These are phyloP conservation scores for Globisporangium radiosum DNA, from an alignment of 352 stramenopile species.

Conservation along the genomic window DNA sequence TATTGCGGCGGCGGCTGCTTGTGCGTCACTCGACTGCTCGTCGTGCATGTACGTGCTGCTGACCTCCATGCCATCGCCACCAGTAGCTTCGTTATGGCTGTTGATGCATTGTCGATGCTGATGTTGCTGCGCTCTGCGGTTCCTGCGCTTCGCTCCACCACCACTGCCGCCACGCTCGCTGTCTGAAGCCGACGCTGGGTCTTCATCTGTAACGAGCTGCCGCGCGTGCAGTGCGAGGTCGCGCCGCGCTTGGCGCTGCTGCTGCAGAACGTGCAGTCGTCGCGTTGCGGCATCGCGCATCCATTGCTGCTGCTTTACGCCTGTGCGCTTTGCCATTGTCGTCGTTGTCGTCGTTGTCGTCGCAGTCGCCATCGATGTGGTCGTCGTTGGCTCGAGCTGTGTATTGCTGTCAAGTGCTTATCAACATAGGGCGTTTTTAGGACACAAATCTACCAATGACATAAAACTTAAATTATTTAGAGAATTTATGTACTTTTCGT, in stretches of 20 bases:
- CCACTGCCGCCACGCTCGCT: constrained; percentile 10
- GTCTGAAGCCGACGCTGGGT: constrained; percentile 19
- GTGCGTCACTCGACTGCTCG: constrained; percentile 22
- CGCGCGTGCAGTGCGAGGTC: constrained; percentile 79
- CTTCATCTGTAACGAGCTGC: constrained; percentile 35
- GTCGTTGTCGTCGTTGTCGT: neutral
- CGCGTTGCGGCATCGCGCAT: constrained; percentile 47
- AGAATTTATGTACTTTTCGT: no score
- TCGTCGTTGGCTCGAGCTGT: neutral
- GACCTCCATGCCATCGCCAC: constrained; percentile 19
- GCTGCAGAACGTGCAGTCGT: constrained; percentile 46
- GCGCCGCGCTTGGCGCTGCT: constrained; percentile 67
- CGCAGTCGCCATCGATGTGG: neutral
- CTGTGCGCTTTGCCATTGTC: constrained; percentile 32
- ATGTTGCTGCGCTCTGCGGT: constrained; percentile 11
- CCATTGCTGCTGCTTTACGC: constrained; percentile 66
- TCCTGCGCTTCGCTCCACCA: constrained; percentile 1
- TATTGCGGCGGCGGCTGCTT: constrained; percentile 9
- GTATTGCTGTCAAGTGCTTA: neutral
- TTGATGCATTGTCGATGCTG: neutral
- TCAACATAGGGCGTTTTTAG: neutral
- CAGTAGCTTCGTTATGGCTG: neutral
- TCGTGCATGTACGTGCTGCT: constrained; percentile 4
- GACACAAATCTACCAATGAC: no score
- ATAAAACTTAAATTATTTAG: no score